These are phyloP conservation scores for Coriaria nepalensis DNA, from an alignment of 306 rosid species.

Conservation along the genomic window DNA sequence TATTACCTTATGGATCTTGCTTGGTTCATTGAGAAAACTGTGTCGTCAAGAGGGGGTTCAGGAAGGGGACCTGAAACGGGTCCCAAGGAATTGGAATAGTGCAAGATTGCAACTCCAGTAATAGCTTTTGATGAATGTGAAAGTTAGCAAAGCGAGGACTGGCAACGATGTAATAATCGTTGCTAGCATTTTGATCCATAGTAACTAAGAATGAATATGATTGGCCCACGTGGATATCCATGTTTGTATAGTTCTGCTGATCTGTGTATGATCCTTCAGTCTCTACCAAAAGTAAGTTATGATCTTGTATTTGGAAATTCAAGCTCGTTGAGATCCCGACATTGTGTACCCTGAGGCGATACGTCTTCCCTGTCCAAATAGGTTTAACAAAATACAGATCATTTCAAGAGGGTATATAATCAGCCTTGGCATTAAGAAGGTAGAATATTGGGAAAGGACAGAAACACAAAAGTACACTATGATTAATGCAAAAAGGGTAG, in stretches of 20 bases:
- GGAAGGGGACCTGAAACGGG: slow-evolving; percentile 85
- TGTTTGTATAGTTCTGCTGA: slow-evolving; percentile 55
- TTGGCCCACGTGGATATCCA: slow-evolving; percentile 86
- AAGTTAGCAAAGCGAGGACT: slow-evolving; percentile 62
- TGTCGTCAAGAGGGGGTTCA: slow-evolving; percentile 41
- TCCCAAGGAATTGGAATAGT: slow-evolving; percentile 63
- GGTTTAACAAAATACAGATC: slow-evolving; percentile 8
- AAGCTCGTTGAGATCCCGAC: slow-evolving; percentile 75
- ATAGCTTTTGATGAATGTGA: slow-evolving; percentile 41
- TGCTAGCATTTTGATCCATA: slow-evolving; percentile 76
- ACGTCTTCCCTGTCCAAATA: slow-evolving; percentile 56
- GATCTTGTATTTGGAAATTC: slow-evolving; percentile 71
- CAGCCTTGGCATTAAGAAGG: no score
- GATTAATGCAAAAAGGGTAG: no score
- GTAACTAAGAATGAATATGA: slow-evolving; percentile 80
- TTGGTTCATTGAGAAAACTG: slow-evolving; percentile 68
- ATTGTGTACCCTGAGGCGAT: slow-evolving; percentile 65
- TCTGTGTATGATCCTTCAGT: slow-evolving; percentile 78
- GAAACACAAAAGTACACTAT: no score
- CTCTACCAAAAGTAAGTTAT: slow-evolving; percentile 68
- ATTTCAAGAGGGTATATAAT: not conserved
- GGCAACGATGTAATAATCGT: slow-evolving; percentile 71
- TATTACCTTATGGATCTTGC: slow-evolving; percentile 78
- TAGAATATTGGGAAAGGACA: no score
- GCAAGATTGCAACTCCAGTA: slow-evolving; percentile 58